A percentile compares a stretch with the other conserved stretches of the same genome.
Conservation (phyloP, 345 rosid species). For the Pelargonium nanum region DNA sequence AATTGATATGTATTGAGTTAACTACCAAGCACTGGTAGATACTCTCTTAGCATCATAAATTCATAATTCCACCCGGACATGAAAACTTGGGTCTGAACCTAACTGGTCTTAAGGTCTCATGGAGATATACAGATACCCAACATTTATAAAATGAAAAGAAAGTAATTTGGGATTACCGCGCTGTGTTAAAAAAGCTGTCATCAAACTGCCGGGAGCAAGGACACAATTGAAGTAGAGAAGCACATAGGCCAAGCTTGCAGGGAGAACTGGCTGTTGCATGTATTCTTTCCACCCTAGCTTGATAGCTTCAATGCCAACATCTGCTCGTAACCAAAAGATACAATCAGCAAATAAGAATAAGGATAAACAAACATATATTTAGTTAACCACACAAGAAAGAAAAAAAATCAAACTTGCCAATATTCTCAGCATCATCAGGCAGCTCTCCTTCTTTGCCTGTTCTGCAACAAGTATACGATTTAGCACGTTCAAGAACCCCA, state of each 20-base stretch:
- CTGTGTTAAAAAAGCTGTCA: slow-evolving; percentile 93
- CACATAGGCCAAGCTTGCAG: slow-evolving; percentile 89
- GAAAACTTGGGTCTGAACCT: no score
- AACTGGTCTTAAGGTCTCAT: no score
- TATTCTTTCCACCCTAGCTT: slow-evolving; percentile 96
- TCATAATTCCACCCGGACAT: no score
- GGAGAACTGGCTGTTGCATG: slow-evolving; percentile 84
- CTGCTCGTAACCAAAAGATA: slow-evolving; percentile 25
- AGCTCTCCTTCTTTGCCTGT: slow-evolving; percentile 19
- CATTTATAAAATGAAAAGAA: background rate
- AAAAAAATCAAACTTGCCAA: slow-evolving; percentile 32
- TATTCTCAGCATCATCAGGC: slow-evolving; percentile 25
- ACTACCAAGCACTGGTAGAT: no score
- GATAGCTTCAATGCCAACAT: slow-evolving; percentile 58
- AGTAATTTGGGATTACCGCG: slow-evolving; percentile 34
- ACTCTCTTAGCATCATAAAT: no score
- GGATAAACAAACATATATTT: no score
- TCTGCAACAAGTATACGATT: slow-evolving; percentile 39
- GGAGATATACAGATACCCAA: no score
- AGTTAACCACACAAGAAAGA: no score
- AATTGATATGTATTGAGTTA: no score
- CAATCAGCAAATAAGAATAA: slow-evolving; percentile 4
- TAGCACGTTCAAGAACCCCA: slow-evolving; percentile 80
- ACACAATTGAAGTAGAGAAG: slow-evolving; percentile 80
- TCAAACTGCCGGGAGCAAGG: slow-evolving; percentile 85